Evolutionary conservation across 306 rosid species (phyloP).

Genomic region (Abrus pulchellus): DNA sequence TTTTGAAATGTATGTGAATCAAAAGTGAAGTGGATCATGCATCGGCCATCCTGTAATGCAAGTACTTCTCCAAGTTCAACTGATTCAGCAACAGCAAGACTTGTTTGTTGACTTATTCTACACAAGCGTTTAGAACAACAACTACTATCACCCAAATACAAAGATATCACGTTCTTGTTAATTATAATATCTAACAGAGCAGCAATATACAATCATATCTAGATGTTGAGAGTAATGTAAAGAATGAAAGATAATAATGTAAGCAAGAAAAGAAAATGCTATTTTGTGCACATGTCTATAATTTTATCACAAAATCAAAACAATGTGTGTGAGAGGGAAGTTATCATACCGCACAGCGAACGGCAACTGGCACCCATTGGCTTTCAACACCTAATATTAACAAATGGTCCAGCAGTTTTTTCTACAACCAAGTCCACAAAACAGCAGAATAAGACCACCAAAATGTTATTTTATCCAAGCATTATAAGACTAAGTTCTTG

Average conservation of each 20-base stretch:
- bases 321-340: slow-evolving; percentile 28
- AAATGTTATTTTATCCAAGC: slow-evolving; percentile 41
- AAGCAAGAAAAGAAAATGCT: not conserved
- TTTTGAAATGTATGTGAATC: slow-evolving; percentile 8
- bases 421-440: slow-evolving; percentile 62
- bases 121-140: slow-evolving; percentile 26
- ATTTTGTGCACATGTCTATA: not conserved
- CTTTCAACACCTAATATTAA: slow-evolving; percentile 89
- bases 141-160: slow-evolving; percentile 14
- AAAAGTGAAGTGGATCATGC: slow-evolving; percentile 18
- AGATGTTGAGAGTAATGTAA: not conserved
- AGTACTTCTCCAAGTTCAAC: slow-evolving; percentile 22
- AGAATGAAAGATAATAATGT: slow-evolving; percentile 7
- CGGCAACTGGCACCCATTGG: slow-evolving; percentile 93
- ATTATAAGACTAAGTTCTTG: slow-evolving; percentile 25
- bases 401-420: slow-evolving; percentile 83
- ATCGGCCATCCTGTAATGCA: slow-evolving; percentile 12
- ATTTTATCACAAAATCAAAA: slow-evolving; percentile 5
- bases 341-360: slow-evolving; percentile 78
- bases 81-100: slow-evolving; percentile 2
- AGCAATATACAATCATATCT: not conserved
- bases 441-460: slow-evolving; percentile 47
- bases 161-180: slow-evolving; percentile 25
- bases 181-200: slow-evolving; percentile 10
- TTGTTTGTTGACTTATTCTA: not conserved